phyloP scores from a whole-genome alignment of 2,329 filamentous ascomycete species.

The Diaporthe nobilis region DNA sequence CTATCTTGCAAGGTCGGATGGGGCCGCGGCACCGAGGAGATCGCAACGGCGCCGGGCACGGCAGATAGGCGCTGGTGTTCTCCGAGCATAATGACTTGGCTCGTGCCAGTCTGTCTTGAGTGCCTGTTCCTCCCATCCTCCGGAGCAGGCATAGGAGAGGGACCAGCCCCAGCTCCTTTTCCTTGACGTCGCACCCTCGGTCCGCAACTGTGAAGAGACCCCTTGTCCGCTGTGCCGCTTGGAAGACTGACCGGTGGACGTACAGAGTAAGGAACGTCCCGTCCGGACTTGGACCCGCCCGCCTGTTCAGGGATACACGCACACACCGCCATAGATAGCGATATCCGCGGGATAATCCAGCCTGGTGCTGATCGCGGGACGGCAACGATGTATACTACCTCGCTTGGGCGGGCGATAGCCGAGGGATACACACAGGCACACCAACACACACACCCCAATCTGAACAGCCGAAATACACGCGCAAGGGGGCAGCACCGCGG shows the following conservation, averaged over 20 bases:
- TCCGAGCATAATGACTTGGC: constrained; percentile 12
- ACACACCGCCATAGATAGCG: constrained; percentile 13
- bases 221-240: constrained; percentile 5
- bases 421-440: background rate
- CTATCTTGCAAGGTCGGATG: constrained; percentile 18
- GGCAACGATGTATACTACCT: background rate
- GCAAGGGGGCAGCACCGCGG: constrained; percentile 3
- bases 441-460: background rate
- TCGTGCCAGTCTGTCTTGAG: background rate
- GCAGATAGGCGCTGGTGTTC: constrained; percentile 22
- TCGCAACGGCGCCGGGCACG: constrained; percentile 27
- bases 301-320: background rate
- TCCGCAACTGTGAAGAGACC: background rate
- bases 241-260: constrained; percentile 22
- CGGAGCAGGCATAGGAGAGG: background rate
- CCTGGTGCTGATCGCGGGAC: background rate
- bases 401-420: constrained; percentile 11
- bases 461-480: constrained; percentile 11
- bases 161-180: background rate
- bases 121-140: background rate
- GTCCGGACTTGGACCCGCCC: background rate
- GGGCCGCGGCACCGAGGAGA: constrained; percentile 7
- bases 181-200: constrained; percentile 1
- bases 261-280: constrained; percentile 19
- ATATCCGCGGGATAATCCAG: background rate